Base-by-base conservation (phyloP, 306 rosid genomes). In the Dalbergia cultrata region DNA sequence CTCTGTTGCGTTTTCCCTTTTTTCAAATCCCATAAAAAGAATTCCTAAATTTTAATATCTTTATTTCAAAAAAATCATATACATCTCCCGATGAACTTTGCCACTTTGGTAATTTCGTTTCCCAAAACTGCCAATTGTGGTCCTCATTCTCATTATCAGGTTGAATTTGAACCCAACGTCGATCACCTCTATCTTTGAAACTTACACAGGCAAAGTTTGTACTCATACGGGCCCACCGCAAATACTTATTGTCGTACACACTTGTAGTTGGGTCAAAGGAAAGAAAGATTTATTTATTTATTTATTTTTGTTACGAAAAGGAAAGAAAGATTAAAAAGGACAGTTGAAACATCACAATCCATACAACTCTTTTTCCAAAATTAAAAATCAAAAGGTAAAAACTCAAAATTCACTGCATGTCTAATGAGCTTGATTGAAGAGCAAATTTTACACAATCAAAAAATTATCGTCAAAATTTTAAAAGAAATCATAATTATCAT, bases 181-280 rank as follows among this genome's bases (percentile, higher is more conserved):
- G 6, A 63, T 34, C 72, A 3, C 53, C 31, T 34, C 65, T 5
- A 21, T 21, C 65, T 18, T 76, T 50, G 41, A 65, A 73, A 49
- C 19, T 49, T 6, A 14, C 31, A 13, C 64, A 12, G 21, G 13
- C 17, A 52, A 53, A 56, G 8, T 52, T 35, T 19, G 52, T 52
- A 65, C 66, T 10, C 41, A 14, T 45, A 39, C 7, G 56, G 58
- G 52, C 13, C 64, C 54, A 37, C 13, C 5, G 3, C 0, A 6
- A 2, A 13, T 16, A 39, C 2, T 26, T 26, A 26, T 22, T 22
- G 18, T 45, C 18, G 18, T 45, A 6, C 31, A 49, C 17, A 63
- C 31, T 43, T 35, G 18, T 8, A 44, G 2, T 31, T 6, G 54
- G 82, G 85, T 77, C 74, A 80, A 78, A 79, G 35, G 7, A 13